Conservation (phyloP, 805 yeast species). For the Hanseniaspora pseudoguilliermondii region DNA sequence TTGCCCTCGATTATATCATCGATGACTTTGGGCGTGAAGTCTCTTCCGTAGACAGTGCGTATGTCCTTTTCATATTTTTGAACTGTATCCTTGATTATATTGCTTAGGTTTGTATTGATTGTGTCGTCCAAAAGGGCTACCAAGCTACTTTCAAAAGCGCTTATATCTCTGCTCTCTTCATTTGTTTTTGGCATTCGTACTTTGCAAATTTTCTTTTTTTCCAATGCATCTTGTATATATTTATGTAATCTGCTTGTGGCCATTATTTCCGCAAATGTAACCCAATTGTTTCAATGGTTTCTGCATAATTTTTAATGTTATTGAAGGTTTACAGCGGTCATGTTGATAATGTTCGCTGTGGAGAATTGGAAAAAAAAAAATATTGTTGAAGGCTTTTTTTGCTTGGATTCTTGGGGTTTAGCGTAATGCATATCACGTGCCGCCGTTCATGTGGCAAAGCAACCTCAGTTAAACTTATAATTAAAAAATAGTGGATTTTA, state of each 20-base stretch:
- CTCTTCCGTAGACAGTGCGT: not conserved
- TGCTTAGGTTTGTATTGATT: not conserved
- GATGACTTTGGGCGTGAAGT: not conserved
- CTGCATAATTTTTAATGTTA: no score
- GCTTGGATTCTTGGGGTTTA: no score
- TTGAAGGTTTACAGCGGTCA: no score
- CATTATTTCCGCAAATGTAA: not conserved
- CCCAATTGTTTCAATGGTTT: no score
- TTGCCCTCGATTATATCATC: not conserved
- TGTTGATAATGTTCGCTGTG: no score
- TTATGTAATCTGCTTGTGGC: not conserved
- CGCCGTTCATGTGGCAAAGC: not conserved
- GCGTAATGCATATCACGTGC: no score
- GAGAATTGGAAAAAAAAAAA: no score
- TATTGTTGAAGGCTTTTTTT: no score
- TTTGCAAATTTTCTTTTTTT: constrained; percentile 6
- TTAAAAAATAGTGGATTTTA: no score
- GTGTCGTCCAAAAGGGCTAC: not conserved
- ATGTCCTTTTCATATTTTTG: constrained; percentile 1
- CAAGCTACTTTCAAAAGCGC: not conserved
- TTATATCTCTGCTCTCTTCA: not conserved
- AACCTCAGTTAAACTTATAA: not conserved
- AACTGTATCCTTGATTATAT: not conserved
- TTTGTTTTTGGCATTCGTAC: constrained; percentile 8
- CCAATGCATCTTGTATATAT: constrained; percentile 6